phyloP scores from a whole-genome alignment of 2,329 filamentous ascomycete genomes.

The Hypoxylon sp. region DNA sequence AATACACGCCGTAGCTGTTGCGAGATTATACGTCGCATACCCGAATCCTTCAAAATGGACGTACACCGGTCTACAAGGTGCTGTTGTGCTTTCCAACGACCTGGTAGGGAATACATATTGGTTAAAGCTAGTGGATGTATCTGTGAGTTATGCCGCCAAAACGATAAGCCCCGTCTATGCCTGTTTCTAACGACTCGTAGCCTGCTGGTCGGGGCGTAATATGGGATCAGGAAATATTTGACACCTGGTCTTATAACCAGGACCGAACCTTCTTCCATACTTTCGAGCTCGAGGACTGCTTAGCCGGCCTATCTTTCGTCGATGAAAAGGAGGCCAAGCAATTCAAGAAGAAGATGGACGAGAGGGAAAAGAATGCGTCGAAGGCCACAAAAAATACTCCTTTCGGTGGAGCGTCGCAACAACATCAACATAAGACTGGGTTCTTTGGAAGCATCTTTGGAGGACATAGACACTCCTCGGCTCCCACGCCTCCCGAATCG shows the following conservation, averaged over 20 bases:
- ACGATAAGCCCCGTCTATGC: constrained; percentile 33
- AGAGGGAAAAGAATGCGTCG: constrained; percentile 94
- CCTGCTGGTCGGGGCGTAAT: constrained; percentile 86
- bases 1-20: constrained; percentile 95
- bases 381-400: constrained; percentile 86
- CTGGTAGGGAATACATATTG: constrained; percentile 96
- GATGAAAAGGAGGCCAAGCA: constrained; percentile 98
- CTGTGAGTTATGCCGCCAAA: constrained; percentile 70
- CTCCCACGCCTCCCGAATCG: constrained; percentile 71
- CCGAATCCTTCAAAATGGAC: constrained; percentile 90
- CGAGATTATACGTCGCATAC: constrained; percentile 92
- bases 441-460: constrained; percentile 74
- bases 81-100: constrained; percentile 92
- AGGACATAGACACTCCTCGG: constrained; percentile 72
- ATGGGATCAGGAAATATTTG: constrained; percentile 98
- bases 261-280: constrained; percentile 98
- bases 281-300: constrained; percentile 93
- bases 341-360: constrained; percentile 97
- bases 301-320: constrained; percentile 90
- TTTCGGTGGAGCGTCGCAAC: constrained; percentile 71
- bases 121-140: constrained; percentile 97
- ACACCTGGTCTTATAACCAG: constrained; percentile 94
- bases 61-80: constrained; percentile 93
- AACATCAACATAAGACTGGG: constrained; percentile 60
- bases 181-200: constrained; percentile 59